phyloP scores from a whole-genome alignment of 805 yeast genomes.

The Hermanozyma aechmeae region DNA sequence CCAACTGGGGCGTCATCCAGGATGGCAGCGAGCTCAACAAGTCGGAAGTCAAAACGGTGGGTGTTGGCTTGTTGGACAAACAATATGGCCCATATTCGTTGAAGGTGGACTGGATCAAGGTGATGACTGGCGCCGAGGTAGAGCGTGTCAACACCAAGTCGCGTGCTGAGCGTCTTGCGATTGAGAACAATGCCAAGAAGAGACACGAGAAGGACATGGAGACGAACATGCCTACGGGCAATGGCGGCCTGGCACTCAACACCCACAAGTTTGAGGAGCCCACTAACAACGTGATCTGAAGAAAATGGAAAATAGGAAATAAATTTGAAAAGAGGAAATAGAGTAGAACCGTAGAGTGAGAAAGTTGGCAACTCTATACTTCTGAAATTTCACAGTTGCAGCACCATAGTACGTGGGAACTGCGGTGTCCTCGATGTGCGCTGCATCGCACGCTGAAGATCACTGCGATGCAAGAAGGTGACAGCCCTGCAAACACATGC shows the following conservation, averaged over 20 bases:
- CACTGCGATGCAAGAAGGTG: too few relatives aligned
- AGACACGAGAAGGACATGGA: constrained; percentile 9
- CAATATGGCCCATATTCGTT: constrained; percentile 69
- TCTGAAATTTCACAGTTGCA: too few relatives aligned
- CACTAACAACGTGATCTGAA: constrained; percentile 23
- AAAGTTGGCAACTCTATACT: too few relatives aligned
- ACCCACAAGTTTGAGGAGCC: constrained; percentile 20
- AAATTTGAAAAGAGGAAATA: too few relatives aligned
- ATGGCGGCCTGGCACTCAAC: constrained; percentile 20
- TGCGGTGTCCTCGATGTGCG: too few relatives aligned
- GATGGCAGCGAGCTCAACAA: constrained; percentile 49
- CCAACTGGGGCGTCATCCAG: constrained; percentile 65
- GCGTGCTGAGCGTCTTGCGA: constrained; percentile 8
- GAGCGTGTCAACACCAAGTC: constrained; percentile 30
- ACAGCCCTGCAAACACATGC: too few relatives aligned
- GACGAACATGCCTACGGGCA: constrained; percentile 12
- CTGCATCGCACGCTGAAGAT: too few relatives aligned
- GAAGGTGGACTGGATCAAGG: constrained; percentile 66
- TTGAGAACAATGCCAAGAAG: neutral
- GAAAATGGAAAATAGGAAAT: too few relatives aligned
- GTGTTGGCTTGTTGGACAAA: constrained; percentile 62
- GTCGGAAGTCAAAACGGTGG: constrained; percentile 59
- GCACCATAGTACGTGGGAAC: too few relatives aligned
- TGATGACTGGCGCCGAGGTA: constrained; percentile 41
- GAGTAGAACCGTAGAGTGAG: too few relatives aligned